Evolutionary conservation across 108 stramenopile species (phyloP).

Genomic region (Cyclotella choctawhatcheeana): DNA sequence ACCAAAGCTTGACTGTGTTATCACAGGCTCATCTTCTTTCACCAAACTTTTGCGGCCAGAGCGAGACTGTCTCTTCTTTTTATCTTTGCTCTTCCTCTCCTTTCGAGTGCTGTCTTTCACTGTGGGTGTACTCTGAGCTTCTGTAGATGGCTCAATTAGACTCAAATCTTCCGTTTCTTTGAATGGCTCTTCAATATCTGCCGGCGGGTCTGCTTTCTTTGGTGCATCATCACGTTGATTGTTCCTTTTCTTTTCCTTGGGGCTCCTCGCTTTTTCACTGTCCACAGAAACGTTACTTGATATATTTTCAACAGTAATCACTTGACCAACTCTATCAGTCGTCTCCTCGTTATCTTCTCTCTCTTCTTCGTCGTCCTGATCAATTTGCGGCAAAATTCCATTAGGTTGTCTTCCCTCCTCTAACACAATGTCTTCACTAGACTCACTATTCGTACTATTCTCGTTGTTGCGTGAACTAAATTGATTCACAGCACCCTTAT

Average conservation of each 20-base stretch:
- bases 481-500: neutral
- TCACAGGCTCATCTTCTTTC: neutral
- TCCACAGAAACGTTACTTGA: neutral
- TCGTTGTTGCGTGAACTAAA: too few relatives aligned
- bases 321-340: neutral
- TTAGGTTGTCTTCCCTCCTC: neutral
- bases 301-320: neutral
- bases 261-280: neutral
- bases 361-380: neutral
- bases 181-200: too few relatives aligned
- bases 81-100: neutral
- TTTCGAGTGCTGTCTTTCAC: neutral
- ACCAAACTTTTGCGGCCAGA: neutral
- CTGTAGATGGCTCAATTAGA: too few relatives aligned
- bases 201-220: too few relatives aligned
- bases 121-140: neutral
- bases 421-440: neutral
- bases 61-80: neutral
- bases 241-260: neutral
- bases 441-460: neutral
- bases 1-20: neutral
- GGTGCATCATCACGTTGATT: too few relatives aligned
- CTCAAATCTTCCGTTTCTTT: too few relatives aligned
- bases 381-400: too few relatives aligned
- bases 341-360: neutral